Evolutionary conservation across 176 grass and related monocot genomes (phyloP).

Genomic region (Rhynchospora pubera): DNA sequence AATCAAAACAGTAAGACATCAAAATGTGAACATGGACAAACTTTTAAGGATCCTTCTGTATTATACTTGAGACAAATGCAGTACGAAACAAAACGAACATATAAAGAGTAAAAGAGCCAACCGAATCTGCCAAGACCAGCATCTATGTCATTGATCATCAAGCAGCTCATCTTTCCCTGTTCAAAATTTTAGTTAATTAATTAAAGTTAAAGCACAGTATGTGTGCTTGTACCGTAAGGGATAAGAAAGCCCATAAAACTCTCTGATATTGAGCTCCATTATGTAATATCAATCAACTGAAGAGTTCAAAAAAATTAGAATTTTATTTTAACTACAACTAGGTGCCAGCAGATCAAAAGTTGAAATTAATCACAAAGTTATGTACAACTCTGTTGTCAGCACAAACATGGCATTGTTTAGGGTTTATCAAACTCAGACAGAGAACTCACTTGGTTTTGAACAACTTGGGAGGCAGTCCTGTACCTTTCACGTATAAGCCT

Average conservation of each 20-base stretch:
- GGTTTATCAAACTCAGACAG: background rate
- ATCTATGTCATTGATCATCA: slow-evolving; percentile 99
- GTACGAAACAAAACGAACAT: background rate
- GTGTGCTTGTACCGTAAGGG: background rate
- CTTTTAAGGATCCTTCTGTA: background rate
- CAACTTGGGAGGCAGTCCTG: slow-evolving; percentile 85
- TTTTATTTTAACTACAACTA: background rate
- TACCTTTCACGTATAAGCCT: slow-evolving; percentile 83
- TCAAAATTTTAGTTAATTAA: slow-evolving; percentile 18
- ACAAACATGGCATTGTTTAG: background rate
- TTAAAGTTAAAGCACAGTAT: background rate
- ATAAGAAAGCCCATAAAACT: background rate
- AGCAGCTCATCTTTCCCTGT: slow-evolving; percentile 94
- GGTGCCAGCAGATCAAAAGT: background rate
- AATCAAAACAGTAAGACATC: background rate
- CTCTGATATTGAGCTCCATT: background rate
- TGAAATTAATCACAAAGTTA: background rate
- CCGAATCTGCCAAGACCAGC: slow-evolving; percentile 97
- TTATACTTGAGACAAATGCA: background rate
- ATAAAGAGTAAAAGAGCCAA: slow-evolving; percentile 29
- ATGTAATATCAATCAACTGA: background rate
- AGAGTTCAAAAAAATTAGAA: background rate
- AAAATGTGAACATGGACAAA: background rate
- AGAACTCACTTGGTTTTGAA: slow-evolving; percentile 88
- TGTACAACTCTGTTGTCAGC: background rate